Evolutionary conservation across 345 rosid species (phyloP).

Genomic region (Murraya koenigii): DNA sequence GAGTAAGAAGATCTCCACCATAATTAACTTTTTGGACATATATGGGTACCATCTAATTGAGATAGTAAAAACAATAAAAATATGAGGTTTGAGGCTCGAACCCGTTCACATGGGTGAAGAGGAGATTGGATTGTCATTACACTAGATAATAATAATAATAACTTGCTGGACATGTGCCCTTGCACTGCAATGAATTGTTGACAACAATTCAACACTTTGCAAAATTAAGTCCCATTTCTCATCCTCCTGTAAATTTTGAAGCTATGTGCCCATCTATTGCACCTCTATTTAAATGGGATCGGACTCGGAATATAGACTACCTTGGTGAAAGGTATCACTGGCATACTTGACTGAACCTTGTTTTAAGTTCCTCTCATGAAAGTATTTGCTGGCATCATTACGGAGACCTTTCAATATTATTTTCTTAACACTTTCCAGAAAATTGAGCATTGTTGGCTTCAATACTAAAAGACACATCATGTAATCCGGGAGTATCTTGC

Average conservation of each 20-base stretch:
- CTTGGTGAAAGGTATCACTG: conserved; percentile 10
- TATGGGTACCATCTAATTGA: too few species aligned
- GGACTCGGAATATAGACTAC: conserved; percentile 24
- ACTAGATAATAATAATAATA: neutral
- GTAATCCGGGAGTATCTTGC: conserved; percentile 56
- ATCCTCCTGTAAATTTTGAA: neutral
- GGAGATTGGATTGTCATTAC: too few species aligned
- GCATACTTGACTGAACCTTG: conserved; percentile 3
- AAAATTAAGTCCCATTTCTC: conserved; percentile 50
- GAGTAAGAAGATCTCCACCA: too few species aligned
- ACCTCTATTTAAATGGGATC: conserved; percentile 40
- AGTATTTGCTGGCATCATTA: conserved; percentile 37
- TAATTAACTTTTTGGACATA: too few species aligned
- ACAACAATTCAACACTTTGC: conserved; percentile 50
- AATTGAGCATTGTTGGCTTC: conserved; percentile 51
- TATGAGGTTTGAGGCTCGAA: too few species aligned
- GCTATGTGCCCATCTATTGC: conserved; percentile 55
- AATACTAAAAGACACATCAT: conserved; percentile 55
- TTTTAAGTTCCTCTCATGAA: conserved; percentile 17
- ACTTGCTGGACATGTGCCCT: conserved; percentile 55
- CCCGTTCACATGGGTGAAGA: too few species aligned
- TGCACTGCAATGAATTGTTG: conserved; percentile 56
- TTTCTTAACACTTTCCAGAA: conserved; percentile 50
- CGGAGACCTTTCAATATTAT: conserved; percentile 48
- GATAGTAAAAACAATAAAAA: too few species aligned